Evolutionary conservation across 768 basidiomycete genomes (phyloP), one percentile per base, ranked within the genome.

Genomic region (Termitomyces sp.): DNA sequence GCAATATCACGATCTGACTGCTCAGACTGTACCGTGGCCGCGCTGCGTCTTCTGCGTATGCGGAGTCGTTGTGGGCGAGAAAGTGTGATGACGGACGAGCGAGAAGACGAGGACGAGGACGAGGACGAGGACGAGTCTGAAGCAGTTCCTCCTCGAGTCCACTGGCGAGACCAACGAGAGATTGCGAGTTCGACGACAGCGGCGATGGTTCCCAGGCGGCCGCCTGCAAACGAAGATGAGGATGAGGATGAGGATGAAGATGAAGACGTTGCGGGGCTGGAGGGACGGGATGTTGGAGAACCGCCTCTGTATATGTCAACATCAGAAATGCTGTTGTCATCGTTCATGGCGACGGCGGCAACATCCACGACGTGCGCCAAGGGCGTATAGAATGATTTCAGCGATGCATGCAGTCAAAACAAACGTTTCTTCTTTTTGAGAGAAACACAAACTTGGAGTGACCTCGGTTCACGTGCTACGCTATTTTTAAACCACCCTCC

Each of bases 111-210:
- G 10, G 75, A n/a, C n/a, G n/a, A n/a, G n/a, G n/a, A n/a, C n/a
- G n/a, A n/a, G n/a, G n/a, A n/a, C n/a, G n/a, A 73, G 13, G 73
- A 72, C 27, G 66, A 66, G 29, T 53, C 57, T 3, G 70, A 70
- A 2, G 72, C 70, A 63, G 75, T 76, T 39, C 76, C 75, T 57
- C 82, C 75, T 57, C 82, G 74, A n/a, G 86, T 87, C 88, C 88
- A 76, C 40, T 76, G 75, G 57, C 82, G 74, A 20, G 87, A 86
- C 88, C 88, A 91, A 56, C 83, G 79, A 35, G 84, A 71, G 55
- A 89, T 88, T 7, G 88, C 88, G 46, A 79, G 75, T 59, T 91
- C 89, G 10, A 89, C 77, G 35, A 86, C 78, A 1, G 84, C 77
- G 18, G 86, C 77, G 31, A 85, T 73, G 20, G 77, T 75, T 7